Conservation (phyloP, 371 early-diverging fungal genomes). For the Sporodiniella umbellata region DNA sequence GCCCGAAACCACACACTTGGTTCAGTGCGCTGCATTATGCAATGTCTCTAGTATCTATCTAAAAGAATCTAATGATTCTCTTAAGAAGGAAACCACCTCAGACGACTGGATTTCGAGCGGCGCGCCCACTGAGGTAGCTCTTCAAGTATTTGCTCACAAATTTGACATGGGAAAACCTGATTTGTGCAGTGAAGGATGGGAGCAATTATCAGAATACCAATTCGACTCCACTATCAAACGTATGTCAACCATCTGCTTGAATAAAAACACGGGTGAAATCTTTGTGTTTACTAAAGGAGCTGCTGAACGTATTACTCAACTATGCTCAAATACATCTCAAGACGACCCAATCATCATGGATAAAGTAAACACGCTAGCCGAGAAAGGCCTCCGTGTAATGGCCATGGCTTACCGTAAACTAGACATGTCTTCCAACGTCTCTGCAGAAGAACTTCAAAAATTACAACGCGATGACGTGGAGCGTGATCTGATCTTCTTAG, state of each 20-base stretch:
- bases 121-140: constrained; percentile 71
- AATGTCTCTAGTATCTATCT: constrained; percentile 57
- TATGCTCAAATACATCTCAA: constrained; percentile 44
- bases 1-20: constrained; percentile 23
- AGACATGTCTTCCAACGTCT: constrained; percentile 21
- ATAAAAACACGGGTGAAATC: constrained; percentile 11
- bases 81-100: constrained; percentile 19
- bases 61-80: constrained; percentile 4
- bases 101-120: constrained; percentile 59
- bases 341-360: constrained; percentile 10
- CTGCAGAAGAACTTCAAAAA: constrained; percentile 30
- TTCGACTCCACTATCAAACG: constrained; percentile 83
- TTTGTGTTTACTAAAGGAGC: constrained; percentile 65
- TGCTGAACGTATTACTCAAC: constrained; percentile 64
- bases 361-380: constrained; percentile 23
- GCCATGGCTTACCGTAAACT: constrained; percentile 59
- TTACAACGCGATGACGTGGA: constrained; percentile 59
- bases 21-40: constrained; percentile 52
- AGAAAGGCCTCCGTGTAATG: constrained; percentile 54
- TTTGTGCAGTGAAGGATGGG: constrained; percentile 45
- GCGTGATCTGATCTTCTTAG: constrained; percentile 71
- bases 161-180: constrained; percentile 58
- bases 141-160: constrained; percentile 72
- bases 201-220: constrained; percentile 66
- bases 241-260: constrained; percentile 55